phyloP scores from a whole-genome alignment of 768 basidiomycete species.

The Cystofilobasidium ferigula region DNA sequence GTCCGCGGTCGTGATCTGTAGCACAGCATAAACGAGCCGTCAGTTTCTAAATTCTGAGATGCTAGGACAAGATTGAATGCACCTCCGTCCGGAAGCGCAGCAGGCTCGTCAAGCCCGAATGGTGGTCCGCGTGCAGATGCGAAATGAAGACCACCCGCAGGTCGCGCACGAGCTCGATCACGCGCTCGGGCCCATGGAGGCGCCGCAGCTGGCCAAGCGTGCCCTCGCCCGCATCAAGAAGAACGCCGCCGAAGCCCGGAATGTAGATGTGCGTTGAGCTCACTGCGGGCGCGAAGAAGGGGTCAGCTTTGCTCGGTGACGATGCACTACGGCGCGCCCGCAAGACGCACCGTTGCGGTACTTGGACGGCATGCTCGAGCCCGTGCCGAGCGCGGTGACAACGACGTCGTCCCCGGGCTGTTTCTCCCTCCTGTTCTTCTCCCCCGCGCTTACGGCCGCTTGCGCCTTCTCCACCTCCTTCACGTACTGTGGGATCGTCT shows the following conservation, averaged over 20 bases:
- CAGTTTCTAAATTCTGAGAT: background rate
- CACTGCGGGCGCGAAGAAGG: constrained; percentile 43
- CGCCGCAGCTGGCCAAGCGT: constrained; percentile 80
- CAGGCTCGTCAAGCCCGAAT: constrained; percentile 66
- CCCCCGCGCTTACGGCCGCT: constrained; percentile 41
- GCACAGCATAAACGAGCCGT: background rate
- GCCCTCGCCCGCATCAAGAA: constrained; percentile 87
- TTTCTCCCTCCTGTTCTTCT: constrained; percentile 19
- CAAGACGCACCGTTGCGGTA: constrained; percentile 65
- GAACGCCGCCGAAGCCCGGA: constrained; percentile 57
- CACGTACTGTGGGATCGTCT: constrained; percentile 22
- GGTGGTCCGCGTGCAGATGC: constrained; percentile 88
- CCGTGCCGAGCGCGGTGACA: constrained; percentile 74
- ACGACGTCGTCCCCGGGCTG: constrained; percentile 52
- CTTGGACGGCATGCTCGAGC: constrained; percentile 71
- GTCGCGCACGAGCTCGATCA: constrained; percentile 46
- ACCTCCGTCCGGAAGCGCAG: constrained; percentile 62
- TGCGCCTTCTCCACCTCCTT: constrained; percentile 36
- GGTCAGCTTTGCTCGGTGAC: too few species aligned
- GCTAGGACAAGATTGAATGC: constrained; percentile 29
- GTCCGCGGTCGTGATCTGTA: background rate
- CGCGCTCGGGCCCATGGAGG: constrained; percentile 52
- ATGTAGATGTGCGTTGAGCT: constrained; percentile 67
- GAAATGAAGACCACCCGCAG: constrained; percentile 73
- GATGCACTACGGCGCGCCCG: too few species aligned